Conservation (phyloP, 257 asterid genomes). For the Ajuga chamaepitys region DNA sequence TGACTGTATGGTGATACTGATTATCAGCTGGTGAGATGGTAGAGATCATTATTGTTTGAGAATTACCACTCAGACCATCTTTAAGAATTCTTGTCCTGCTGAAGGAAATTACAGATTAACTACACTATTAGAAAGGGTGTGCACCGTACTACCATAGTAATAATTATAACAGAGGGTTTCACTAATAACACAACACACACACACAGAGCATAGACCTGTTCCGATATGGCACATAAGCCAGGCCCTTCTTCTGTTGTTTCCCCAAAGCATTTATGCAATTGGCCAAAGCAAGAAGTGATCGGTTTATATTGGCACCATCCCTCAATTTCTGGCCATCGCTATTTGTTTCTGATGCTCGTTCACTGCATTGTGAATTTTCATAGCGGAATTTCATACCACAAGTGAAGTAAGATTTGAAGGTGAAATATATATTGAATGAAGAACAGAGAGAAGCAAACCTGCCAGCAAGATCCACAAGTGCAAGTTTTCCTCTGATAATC, state of each 20-base stretch:
- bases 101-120: slow-evolving; percentile 25
- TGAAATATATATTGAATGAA: slow-evolving; percentile 13
- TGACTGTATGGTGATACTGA: slow-evolving; percentile 94
- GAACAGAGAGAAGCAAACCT: slow-evolving; percentile 40
- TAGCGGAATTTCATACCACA: slow-evolving; percentile 25
- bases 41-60: slow-evolving; percentile 91
- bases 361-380: slow-evolving; percentile 49
- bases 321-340: slow-evolving; percentile 90
- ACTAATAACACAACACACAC: background rate
- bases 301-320: slow-evolving; percentile 93
- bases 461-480: slow-evolving; percentile 99
- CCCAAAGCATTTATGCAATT: slow-evolving; percentile 97
- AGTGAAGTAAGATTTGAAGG: slow-evolving; percentile 10
- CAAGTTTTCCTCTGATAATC: slow-evolving; percentile 82
- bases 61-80: slow-evolving; percentile 97
- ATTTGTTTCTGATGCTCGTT: slow-evolving; percentile 93
- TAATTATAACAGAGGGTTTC: slow-evolving; percentile 17
- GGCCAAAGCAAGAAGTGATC: slow-evolving; percentile 95
- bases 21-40: slow-evolving; percentile 81
- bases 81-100: slow-evolving; percentile 97
- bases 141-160: background rate
- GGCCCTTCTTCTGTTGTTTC: slow-evolving; percentile 89
- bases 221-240: slow-evolving; percentile 96
- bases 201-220: slow-evolving; percentile 44
- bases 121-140: slow-evolving; percentile 15